phyloP scores from a whole-genome alignment of 2,329 filamentous ascomycete species.

The Metarhizium rileyi region DNA sequence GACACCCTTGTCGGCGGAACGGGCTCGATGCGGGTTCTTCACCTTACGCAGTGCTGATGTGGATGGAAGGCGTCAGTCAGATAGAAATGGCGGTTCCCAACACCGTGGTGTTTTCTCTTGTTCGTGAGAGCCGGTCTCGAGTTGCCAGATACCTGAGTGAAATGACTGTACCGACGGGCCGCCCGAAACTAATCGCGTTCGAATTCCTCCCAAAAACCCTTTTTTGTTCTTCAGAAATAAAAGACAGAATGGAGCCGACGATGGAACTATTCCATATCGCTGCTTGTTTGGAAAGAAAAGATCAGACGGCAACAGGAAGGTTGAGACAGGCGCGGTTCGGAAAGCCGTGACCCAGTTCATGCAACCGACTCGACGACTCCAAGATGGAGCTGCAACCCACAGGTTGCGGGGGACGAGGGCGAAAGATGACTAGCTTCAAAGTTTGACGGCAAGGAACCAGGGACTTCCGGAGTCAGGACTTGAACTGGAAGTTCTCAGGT shows the following conservation, averaged over 20 bases:
- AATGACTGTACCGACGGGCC: no score
- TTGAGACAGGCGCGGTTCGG: neutral
- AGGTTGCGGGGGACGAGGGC: neutral
- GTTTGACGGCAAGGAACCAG: neutral
- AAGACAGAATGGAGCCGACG: neutral
- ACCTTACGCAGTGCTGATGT: neutral
- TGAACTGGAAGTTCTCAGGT: neutral
- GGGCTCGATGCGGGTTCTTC: constrained; percentile 1
- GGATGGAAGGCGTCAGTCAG: neutral
- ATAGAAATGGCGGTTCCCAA: neutral
- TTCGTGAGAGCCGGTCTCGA: constrained; percentile 1
- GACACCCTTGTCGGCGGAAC: neutral
- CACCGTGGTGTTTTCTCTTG: neutral
- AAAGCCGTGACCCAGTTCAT: neutral
- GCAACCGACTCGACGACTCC: neutral
- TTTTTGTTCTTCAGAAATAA: neutral
- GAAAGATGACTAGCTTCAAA: neutral
- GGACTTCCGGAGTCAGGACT: neutral
- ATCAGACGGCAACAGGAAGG: neutral
- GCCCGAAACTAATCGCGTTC: no score
- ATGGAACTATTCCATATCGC: constrained; percentile 3
- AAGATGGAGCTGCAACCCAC: no score
- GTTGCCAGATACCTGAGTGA: neutral
- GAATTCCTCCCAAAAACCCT: no score
- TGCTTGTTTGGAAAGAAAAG: neutral